These are phyloP conservation scores for Sphenostylis stenocarpa DNA, from an alignment of 306 rosid genomes.

Conservation along the genomic window DNA sequence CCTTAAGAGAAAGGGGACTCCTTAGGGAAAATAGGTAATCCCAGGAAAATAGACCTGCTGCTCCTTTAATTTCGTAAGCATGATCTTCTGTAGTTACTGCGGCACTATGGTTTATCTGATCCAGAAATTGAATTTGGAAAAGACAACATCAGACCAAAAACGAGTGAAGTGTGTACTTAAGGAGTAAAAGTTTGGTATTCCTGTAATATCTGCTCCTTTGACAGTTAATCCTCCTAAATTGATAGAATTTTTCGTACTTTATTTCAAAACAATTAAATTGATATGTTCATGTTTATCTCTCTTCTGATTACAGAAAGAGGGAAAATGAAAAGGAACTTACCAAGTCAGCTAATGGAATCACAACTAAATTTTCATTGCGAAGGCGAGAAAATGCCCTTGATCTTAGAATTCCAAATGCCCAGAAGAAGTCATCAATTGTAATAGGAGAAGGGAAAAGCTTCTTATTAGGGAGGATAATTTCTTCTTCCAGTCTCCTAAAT, in stretches of 20 bases:
- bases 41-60: slow-evolving; percentile 95
- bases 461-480: slow-evolving; percentile 72
- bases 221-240: neutral
- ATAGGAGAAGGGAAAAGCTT: slow-evolving; percentile 74
- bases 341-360: slow-evolving; percentile 85
- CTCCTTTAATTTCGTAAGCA: slow-evolving; percentile 81
- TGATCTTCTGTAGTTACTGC: slow-evolving; percentile 77
- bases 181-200: neutral
- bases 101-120: slow-evolving; percentile 84
- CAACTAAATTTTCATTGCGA: slow-evolving; percentile 76
- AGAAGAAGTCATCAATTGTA: slow-evolving; percentile 86
- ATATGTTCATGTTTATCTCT: slow-evolving; percentile 6
- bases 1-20: slow-evolving; percentile 79
- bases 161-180: neutral
- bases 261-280: neutral
- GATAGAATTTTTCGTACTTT: neutral
- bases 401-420: slow-evolving; percentile 97
- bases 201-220: neutral
- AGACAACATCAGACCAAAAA: slow-evolving; percentile 9
- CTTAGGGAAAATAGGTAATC: slow-evolving; percentile 75
- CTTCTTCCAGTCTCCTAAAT: slow-evolving; percentile 70
- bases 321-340: slow-evolving; percentile 51
- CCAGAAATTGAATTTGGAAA: slow-evolving; percentile 20
- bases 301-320: neutral
- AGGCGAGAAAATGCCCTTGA: slow-evolving; percentile 95